Percentiles rank a stretch among this genome's conserved stretches.
Evolutionary conservation across 371 early-diverging fungal genomes (phyloP).

Genomic region (Mortierella sp.): DNA sequence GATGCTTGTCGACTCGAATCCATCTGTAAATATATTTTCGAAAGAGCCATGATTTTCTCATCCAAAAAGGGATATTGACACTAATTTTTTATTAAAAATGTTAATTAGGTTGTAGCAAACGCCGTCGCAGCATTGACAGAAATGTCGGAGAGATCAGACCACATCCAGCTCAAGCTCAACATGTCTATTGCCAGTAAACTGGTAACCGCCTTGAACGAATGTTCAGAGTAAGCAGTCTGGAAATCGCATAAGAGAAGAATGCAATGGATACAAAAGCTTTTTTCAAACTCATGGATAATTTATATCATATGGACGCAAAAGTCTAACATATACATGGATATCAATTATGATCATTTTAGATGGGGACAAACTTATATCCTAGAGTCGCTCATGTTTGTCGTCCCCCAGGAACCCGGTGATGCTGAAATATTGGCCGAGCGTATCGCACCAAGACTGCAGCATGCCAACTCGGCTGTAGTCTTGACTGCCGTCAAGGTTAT

Average conservation of each 20-base stretch:
- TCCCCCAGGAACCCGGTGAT: constrained; percentile 81
- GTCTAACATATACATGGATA: constrained; percentile 10
- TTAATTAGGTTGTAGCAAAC: constrained; percentile 89
- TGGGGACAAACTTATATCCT: constrained; percentile 98
- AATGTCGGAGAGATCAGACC: constrained; percentile 85
- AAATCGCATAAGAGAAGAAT: constrained; percentile 12
- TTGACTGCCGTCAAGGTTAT: constrained; percentile 90
- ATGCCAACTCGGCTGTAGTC: constrained; percentile 97
- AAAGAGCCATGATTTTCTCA: too few relatives aligned
- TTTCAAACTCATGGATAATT: constrained; percentile 15
- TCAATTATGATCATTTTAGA: constrained; percentile 13
- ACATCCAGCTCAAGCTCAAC: constrained; percentile 80
- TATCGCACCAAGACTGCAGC: constrained; percentile 93
- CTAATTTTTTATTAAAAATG: too few relatives aligned
- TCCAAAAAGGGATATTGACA: too few relatives aligned
- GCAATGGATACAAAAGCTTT: not conserved
- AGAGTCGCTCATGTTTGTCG: constrained; percentile 89
- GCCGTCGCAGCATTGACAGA: constrained; percentile 92
- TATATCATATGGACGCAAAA: constrained; percentile 1
- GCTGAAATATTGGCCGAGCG: constrained; percentile 93
- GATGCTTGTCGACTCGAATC: constrained; percentile 93
- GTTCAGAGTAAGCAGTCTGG: constrained; percentile 81
- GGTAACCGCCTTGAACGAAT: constrained; percentile 93
- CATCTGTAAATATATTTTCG: constrained; percentile 75
- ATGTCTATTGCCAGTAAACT: constrained; percentile 84